Conservation (phyloP, 2,329 filamentous ascomycete species). For the Aureobasidium melanogenum region DNA sequence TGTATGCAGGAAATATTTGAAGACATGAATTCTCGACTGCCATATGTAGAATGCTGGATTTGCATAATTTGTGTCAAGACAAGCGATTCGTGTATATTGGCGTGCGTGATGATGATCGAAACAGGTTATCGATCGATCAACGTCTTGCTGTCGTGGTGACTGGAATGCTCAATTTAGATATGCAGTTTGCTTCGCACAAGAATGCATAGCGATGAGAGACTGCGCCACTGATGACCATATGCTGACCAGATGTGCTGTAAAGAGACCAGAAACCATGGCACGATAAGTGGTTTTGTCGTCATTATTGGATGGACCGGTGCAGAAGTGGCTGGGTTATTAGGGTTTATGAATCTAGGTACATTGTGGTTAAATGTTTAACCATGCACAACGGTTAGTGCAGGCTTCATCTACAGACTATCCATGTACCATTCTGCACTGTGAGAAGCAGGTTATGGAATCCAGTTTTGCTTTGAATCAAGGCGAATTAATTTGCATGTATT, state of each 20-base stretch:
- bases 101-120: neutral
- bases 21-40: neutral
- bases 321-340: conserved; percentile 1
- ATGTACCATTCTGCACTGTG: neutral
- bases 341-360: conserved; percentile 5
- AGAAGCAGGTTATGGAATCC: neutral
- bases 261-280: neutral
- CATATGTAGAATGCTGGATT: neutral
- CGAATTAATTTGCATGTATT: neutral
- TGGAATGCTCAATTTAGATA: conserved; percentile 5
- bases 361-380: conserved; percentile 4
- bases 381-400: conserved; percentile 7
- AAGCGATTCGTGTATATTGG: neutral
- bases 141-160: conserved; percentile 9
- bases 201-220: neutral
- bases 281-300: neutral
- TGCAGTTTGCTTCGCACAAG: neutral
- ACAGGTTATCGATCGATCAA: conserved; percentile 3
- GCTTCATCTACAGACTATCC: neutral
- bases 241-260: neutral
- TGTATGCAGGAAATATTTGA: neutral
- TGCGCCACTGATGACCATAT: neutral
- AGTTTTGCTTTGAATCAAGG: neutral
- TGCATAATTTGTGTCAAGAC: neutral
- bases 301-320: conserved; percentile 1